A percentile compares a stretch with the other conserved stretches of the same genome.
Evolutionary conservation across 495 filamentous ascomycete species (phyloP).

Genomic region (Talaromyces liani): DNA sequence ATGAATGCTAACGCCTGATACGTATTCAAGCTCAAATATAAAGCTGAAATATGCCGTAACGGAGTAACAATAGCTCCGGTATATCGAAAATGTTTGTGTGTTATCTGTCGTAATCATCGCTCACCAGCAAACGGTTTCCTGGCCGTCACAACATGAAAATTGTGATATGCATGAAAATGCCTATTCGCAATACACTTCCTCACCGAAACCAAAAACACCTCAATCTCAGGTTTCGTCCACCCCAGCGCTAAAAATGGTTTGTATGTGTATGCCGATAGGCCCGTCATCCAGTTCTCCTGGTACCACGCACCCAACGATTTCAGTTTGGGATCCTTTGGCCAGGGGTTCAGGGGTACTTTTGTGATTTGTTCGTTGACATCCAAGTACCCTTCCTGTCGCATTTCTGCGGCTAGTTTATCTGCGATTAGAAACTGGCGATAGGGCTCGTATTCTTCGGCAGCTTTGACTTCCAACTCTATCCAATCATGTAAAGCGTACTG

Average conservation of each 20-base stretch:
- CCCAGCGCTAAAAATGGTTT: conserved; percentile 35
- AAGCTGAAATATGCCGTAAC: neutral
- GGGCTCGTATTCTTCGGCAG: conserved; percentile 39
- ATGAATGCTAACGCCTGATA: neutral
- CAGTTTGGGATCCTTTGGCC: conserved; percentile 49
- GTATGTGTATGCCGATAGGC: conserved; percentile 39
- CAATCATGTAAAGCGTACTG: conserved; percentile 43
- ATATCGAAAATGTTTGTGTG: neutral
- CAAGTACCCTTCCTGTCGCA: conserved; percentile 54
- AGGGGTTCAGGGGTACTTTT: conserved; percentile 53
- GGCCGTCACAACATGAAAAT: conserved; percentile 47
- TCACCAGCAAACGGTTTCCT: conserved; percentile 38
- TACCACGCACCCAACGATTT: conserved; percentile 41
- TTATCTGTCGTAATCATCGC: neutral
- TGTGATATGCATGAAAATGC: conserved; percentile 47
- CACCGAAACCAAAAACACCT: conserved; percentile 54
- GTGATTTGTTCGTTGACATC: conserved; percentile 49
- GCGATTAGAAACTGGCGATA: conserved; percentile 45
- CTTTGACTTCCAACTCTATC: conserved; percentile 39
- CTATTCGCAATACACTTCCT: conserved; percentile 47
- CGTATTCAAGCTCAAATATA: neutral
- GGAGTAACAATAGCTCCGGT: neutral
- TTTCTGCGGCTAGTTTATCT: conserved; percentile 45
- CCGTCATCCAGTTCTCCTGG: conserved; percentile 34
- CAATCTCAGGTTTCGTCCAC: conserved; percentile 42